A percentile compares a stretch with the other conserved stretches of the same genome.
phyloP scores from a whole-genome alignment of 176 grass and related monocot species.

The Cenchrus purpureus region DNA sequence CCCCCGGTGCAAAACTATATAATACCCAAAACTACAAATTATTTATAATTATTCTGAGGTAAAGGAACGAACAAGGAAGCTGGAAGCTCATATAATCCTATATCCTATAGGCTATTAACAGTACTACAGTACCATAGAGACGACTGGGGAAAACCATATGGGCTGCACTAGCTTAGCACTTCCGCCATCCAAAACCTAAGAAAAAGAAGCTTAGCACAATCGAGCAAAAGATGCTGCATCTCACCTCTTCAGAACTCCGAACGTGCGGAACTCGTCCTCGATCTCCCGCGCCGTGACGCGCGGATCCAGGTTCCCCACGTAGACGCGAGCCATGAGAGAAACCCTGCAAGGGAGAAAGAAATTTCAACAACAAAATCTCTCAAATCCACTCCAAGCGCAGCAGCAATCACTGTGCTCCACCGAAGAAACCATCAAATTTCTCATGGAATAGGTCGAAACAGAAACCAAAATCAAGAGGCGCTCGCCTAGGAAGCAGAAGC shows the following conservation, averaged over 20 bases:
- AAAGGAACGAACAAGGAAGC: not conserved
- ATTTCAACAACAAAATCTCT: not conserved
- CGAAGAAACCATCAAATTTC: not conserved
- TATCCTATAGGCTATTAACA: not conserved
- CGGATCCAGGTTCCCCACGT: constrained; percentile 83
- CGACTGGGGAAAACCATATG: not conserved
- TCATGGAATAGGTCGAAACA: not conserved
- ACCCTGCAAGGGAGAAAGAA: constrained; percentile 27
- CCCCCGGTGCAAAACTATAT: not conserved
- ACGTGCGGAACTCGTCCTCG: constrained; percentile 75
- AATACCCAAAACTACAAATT: not conserved
- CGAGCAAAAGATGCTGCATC: constrained; percentile 23
- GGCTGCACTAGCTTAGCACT: not conserved
- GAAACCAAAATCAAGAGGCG: not conserved
- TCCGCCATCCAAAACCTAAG: not conserved
- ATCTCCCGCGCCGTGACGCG: constrained; percentile 70
- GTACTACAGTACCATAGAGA: not conserved
- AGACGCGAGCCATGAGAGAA: constrained; percentile 66
- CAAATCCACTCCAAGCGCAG: constrained; percentile 33
- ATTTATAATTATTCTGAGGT: not conserved
- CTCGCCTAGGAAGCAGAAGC: not conserved
- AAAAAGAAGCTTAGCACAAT: not conserved
- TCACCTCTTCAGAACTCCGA: constrained; percentile 79
- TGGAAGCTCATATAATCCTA: not conserved
- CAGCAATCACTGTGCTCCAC: constrained; percentile 1